A percentile compares a stretch with the other conserved stretches of the same genome.
Conservation (phyloP, 129 eudicot species). For the Lonicera japonica region DNA sequence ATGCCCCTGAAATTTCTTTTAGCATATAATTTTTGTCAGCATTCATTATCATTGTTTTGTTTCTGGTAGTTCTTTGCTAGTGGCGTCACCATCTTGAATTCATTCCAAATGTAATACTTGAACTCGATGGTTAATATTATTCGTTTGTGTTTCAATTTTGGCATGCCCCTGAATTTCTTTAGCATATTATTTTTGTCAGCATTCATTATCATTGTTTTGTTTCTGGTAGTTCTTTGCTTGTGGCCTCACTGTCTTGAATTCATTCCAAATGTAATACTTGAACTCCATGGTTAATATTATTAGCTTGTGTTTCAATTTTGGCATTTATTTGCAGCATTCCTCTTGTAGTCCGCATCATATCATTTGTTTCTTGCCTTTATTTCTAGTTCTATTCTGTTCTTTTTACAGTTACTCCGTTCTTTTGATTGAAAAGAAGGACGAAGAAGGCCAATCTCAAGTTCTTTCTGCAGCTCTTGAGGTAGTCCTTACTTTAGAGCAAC, state of each 20-base stretch:
- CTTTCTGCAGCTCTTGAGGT: constrained; percentile 98
- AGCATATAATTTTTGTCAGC: background rate
- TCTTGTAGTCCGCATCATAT: background rate
- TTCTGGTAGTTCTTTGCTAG: too few relatives aligned
- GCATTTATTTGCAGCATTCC: background rate
- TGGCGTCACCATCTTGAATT: too few relatives aligned
- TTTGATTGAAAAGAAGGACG: constrained; percentile 83
- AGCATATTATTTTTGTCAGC: background rate
- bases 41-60: background rate
- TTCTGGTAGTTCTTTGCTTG: too few relatives aligned
- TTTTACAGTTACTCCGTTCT: constrained; percentile 77
- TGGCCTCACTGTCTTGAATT: too few relatives aligned
- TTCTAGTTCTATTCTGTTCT: constrained; percentile 9
- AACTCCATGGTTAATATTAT: background rate
- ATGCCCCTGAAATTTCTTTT: background rate
- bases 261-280: background rate
- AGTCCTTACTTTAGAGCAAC: background rate
- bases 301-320: background rate
- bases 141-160: too few relatives aligned
- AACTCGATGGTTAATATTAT: too few relatives aligned
- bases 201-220: background rate
- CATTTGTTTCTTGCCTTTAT: constrained; percentile 1
- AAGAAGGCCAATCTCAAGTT: constrained; percentile 96
- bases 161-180: too few relatives aligned
- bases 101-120: too few relatives aligned